A percentile compares a stretch with the other conserved stretches of the same genome.
Conservation (phyloP, 768 basidiomycete species). For the Lactifluus echinatus region DNA sequence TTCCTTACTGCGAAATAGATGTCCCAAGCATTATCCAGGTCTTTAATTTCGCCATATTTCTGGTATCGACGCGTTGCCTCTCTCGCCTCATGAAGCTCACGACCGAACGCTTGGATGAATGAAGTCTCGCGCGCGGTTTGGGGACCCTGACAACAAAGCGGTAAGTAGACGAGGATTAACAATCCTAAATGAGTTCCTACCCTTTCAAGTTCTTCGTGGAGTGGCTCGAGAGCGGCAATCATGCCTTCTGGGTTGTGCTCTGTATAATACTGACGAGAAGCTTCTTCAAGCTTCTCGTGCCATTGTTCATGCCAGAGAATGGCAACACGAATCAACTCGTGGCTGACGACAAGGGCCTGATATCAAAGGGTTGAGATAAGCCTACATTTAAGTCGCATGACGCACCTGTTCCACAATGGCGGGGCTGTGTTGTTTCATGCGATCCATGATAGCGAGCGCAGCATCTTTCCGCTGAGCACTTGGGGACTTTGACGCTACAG, state of each 20-base stretch:
- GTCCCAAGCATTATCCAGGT: slow-evolving; percentile 97
- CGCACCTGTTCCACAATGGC: slow-evolving; percentile 77
- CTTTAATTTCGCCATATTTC: slow-evolving; percentile 75
- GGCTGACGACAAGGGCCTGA: slow-evolving; percentile 79
- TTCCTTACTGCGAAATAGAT: slow-evolving; percentile 86
- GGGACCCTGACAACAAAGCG: slow-evolving; percentile 55
- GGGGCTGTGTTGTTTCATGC: slow-evolving; percentile 88
- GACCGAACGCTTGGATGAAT: slow-evolving; percentile 88
- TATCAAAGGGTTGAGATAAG: not conserved
- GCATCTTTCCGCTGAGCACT: slow-evolving; percentile 73
- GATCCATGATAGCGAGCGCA: slow-evolving; percentile 80
- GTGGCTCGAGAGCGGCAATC: slow-evolving; percentile 86
- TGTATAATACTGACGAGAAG: slow-evolving; percentile 91
- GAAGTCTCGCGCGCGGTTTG: slow-evolving; percentile 91
- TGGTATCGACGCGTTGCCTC: slow-evolving; percentile 86
- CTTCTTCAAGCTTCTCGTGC: slow-evolving; percentile 98
- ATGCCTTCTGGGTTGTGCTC: slow-evolving; percentile 96
- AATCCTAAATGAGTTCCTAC: slow-evolving; percentile 33
- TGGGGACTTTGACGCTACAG: slow-evolving; percentile 94
- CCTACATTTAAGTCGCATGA: not conserved
- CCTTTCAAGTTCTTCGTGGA: slow-evolving; percentile 87
- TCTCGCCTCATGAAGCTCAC: slow-evolving; percentile 86
- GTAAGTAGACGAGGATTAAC: not conserved
- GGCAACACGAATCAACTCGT: slow-evolving; percentile 92
- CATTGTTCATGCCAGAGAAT: slow-evolving; percentile 99